Evolutionary conservation across 225 moss, liverwort and hornwort species (phyloP).

Genomic region (Antitrichia curtipendula): DNA sequence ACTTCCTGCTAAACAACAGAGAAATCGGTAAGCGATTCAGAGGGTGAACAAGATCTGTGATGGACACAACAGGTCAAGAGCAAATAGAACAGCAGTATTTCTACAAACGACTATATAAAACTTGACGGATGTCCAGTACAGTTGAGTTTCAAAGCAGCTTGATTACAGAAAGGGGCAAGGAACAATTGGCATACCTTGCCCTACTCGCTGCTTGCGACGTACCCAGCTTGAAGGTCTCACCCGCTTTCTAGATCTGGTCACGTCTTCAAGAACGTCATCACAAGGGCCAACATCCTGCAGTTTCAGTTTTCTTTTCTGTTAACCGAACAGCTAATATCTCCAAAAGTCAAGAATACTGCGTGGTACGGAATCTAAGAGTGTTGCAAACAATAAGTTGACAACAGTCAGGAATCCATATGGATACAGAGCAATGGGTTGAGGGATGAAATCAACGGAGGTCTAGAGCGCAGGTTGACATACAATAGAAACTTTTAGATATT

Average conservation of each 20-base stretch:
- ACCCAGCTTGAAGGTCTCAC: conserved; percentile 49
- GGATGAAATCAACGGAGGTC: not conserved
- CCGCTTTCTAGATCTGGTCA: conserved; percentile 16
- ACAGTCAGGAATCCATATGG: not conserved
- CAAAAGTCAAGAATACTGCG: not conserved
- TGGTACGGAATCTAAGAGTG: not conserved
- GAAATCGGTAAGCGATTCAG: not conserved
- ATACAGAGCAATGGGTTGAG: not conserved
- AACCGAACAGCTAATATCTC: not conserved
- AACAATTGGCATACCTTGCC: conserved; percentile 3
- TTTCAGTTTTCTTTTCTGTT: not conserved
- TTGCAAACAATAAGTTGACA: not conserved
- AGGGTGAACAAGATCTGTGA: not conserved
- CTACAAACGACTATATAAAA: not conserved
- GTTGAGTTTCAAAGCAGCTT: not conserved
- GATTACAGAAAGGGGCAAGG: not conserved
- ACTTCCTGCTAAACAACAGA: not conserved
- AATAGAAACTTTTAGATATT: not conserved
- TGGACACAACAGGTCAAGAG: not conserved
- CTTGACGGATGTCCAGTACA: not conserved
- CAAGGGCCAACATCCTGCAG: conserved; percentile 17
- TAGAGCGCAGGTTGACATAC: not conserved
- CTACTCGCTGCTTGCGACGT: conserved; percentile 25
- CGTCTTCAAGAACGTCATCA: not conserved
- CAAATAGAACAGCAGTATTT: not conserved